Evolutionary conservation across 176 grass and related monocot genomes (phyloP).

Genomic region (Avena insularis): DNA sequence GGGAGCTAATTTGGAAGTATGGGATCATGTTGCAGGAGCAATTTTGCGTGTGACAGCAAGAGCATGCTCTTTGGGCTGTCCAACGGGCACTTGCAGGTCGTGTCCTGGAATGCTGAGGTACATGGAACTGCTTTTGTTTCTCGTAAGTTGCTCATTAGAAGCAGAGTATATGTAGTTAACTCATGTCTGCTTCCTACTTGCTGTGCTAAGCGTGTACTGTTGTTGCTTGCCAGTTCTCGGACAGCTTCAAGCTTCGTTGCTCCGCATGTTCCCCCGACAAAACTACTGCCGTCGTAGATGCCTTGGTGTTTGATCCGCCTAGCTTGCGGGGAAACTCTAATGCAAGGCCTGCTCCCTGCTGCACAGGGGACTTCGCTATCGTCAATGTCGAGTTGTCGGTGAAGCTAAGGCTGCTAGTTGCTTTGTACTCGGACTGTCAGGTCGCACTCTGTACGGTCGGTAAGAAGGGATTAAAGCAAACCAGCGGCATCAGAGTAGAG

Average conservation of each 20-base stretch:
- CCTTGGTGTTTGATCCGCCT: conserved; percentile 61
- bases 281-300: conserved; percentile 46
- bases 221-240: conserved; percentile 68
- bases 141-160: conserved; percentile 47
- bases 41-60: conserved; percentile 91
- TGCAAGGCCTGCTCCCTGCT: conserved; percentile 61
- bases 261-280: conserved; percentile 54
- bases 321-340: conserved; percentile 46
- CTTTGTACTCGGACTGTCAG: conserved; percentile 81
- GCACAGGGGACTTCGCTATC: conserved; percentile 65
- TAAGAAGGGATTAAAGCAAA: conserved; percentile 92
- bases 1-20: conserved; percentile 31
- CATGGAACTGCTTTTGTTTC: conserved; percentile 61
- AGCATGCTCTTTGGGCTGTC: conserved; percentile 90
- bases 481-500: conserved; percentile 62
- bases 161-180: not conserved
- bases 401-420: conserved; percentile 78
- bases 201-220: conserved; percentile 33
- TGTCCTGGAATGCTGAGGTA: conserved; percentile 99
- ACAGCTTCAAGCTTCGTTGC: conserved; percentile 79
- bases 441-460: conserved; percentile 78
- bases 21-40: conserved; percentile 64
- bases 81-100: conserved; percentile 76
- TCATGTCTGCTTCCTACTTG: conserved; percentile 35
- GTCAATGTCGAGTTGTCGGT: conserved; percentile 79